A percentile compares a stretch with the other conserved stretches of the same genome.
phyloP scores from a whole-genome alignment of 192 early-diverging fungal species.

The Mortierella claussenii region DNA sequence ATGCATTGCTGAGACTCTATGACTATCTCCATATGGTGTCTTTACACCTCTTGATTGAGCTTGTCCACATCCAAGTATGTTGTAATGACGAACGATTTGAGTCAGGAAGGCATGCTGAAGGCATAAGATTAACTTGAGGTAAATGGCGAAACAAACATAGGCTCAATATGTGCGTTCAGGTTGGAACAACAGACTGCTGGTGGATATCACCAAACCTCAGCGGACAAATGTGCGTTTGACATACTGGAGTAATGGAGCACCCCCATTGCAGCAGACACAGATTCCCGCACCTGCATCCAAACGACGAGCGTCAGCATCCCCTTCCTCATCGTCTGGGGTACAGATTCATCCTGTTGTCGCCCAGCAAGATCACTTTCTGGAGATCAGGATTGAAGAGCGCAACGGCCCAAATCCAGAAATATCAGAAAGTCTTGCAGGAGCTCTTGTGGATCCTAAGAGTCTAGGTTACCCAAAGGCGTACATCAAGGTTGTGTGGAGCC shows the following conservation, averaged over 20 bases:
- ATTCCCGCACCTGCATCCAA: slow-evolving; percentile 14
- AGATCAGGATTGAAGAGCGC: slow-evolving; percentile 44
- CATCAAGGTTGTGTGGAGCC: slow-evolving; percentile 56
- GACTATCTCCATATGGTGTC: slow-evolving; percentile 78
- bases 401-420: slow-evolving; percentile 11
- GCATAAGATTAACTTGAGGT: too few relatives aligned
- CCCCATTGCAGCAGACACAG: slow-evolving; percentile 9
- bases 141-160: too few relatives aligned
- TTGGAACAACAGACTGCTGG: slow-evolving; percentile 58
- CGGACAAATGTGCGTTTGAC: slow-evolving; percentile 48
- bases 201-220: slow-evolving; percentile 48
- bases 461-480: slow-evolving; percentile 61
- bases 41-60: slow-evolving; percentile 74
- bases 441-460: slow-evolving; percentile 50
- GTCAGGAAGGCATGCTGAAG: too few relatives aligned
- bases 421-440: slow-evolving; percentile 43
- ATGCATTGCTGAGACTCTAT: slow-evolving; percentile 77
- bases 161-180: slow-evolving; percentile 49
- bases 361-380: slow-evolving; percentile 45
- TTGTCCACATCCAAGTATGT: slow-evolving; percentile 72
- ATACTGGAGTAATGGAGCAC: slow-evolving; percentile 53
- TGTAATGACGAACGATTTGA: too few relatives aligned
- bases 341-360: background rate
- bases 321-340: background rate
- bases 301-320: slow-evolving; percentile 20